Conservation (phyloP, 768 basidiomycete genomes). For the Harrya chromipes region DNA sequence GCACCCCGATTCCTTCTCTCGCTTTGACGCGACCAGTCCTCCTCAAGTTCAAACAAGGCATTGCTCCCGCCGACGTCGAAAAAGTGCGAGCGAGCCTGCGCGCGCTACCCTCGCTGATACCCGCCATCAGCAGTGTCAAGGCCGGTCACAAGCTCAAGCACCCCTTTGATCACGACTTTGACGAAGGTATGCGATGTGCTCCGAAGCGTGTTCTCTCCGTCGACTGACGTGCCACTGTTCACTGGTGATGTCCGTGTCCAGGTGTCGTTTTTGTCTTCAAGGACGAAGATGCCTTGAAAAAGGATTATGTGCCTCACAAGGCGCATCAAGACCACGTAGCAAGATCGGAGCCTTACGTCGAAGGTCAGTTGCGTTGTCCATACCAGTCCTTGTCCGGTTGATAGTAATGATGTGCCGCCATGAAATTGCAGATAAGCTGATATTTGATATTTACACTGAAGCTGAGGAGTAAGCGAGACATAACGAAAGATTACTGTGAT, state of each 20-base stretch:
- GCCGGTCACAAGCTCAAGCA: conserved; percentile 16
- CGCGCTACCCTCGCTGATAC: conserved; percentile 16
- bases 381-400: not conserved
- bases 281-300: conserved; percentile 9
- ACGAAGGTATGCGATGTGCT: conserved; percentile 15
- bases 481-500: not conserved
- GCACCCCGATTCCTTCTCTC: too few relatives aligned
- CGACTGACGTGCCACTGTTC: too few relatives aligned
- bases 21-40: conserved; percentile 10
- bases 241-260: not conserved
- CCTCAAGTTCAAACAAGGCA: conserved; percentile 21
- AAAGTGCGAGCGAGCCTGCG: conserved; percentile 1
- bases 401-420: not conserved
- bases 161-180: conserved; percentile 20
- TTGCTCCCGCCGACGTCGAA: conserved; percentile 2
- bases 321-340: conserved; percentile 11
- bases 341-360: conserved; percentile 6
- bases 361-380: conserved; percentile 13
- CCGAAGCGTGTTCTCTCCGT: too few relatives aligned
- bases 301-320: conserved; percentile 12
- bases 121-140: conserved; percentile 13
- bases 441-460: conserved; percentile 21
- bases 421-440: conserved; percentile 14
- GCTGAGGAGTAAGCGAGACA: not conserved
- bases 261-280: conserved; percentile 25